Evolutionary conservation across 2,329 filamentous ascomycete genomes (phyloP).

Genomic region (Dactylonectria estremocensis): DNA sequence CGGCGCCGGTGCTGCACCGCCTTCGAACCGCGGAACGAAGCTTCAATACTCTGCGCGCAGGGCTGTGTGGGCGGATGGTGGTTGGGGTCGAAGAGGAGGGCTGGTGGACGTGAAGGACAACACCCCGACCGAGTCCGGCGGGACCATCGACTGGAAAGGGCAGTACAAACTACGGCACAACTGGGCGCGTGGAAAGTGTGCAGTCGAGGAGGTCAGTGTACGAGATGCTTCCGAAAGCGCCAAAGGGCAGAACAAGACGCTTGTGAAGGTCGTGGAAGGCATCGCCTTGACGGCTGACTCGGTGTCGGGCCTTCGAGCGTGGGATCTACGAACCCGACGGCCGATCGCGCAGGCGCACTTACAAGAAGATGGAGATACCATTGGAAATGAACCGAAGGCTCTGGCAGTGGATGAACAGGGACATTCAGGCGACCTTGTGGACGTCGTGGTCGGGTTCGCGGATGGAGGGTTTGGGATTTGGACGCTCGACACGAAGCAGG

Average conservation of each 20-base stretch:
- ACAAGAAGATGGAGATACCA: conserved; percentile 34
- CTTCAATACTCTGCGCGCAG: conserved; percentile 62
- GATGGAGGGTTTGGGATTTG: conserved; percentile 83
- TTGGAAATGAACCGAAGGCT: conserved; percentile 67
- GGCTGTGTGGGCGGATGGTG: conserved; percentile 61
- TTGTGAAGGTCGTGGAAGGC: conserved; percentile 85
- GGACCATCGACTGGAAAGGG: conserved; percentile 83
- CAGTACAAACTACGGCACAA: conserved; percentile 93
- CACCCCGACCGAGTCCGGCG: conserved; percentile 18
- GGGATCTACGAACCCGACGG: conserved; percentile 77
- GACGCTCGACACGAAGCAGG: conserved; percentile 65
- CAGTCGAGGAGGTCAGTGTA: conserved; percentile 82
- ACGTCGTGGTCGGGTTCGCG: conserved; percentile 78
- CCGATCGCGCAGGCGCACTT: conserved; percentile 69
- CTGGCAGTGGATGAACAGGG: conserved; percentile 75
- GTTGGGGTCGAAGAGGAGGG: conserved; percentile 58
- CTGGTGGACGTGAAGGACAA: conserved; percentile 67
- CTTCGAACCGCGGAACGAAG: conserved; percentile 48
- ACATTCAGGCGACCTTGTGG: conserved; percentile 62
- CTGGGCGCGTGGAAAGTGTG: conserved; percentile 88
- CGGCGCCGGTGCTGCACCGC: conserved; percentile 34
- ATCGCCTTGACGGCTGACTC: conserved; percentile 84
- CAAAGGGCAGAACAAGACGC: conserved; percentile 68
- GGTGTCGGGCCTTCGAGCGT: conserved; percentile 80
- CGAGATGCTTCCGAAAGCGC: conserved; percentile 52